Evolutionary conservation across 2,329 filamentous ascomycete genomes (phyloP).

Genomic region (Paracamarosporium sp.): DNA sequence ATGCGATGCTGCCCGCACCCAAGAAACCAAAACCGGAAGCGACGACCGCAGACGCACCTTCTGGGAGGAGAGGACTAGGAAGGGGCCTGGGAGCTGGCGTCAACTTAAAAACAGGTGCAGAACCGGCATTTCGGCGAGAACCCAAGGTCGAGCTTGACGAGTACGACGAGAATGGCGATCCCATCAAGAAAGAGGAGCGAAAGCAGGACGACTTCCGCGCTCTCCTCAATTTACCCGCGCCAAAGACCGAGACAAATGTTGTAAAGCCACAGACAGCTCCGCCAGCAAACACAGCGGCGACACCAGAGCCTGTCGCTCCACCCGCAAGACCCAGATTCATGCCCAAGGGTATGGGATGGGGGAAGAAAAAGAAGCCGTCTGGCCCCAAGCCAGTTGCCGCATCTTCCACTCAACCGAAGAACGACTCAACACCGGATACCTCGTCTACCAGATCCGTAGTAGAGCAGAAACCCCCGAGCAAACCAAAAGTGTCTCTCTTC

Average conservation of each 20-base stretch:
- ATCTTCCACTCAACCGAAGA: slow-evolving; percentile 1
- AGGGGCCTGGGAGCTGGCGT: slow-evolving; percentile 62
- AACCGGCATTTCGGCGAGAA: slow-evolving; percentile 79
- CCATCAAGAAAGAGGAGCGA: slow-evolving; percentile 33
- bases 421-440: slow-evolving; percentile 14
- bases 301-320: slow-evolving; percentile 65
- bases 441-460: slow-evolving; percentile 10
- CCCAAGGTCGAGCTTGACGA: slow-evolving; percentile 46
- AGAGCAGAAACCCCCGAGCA: slow-evolving; percentile 42
- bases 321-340: slow-evolving; percentile 84
- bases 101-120: slow-evolving; percentile 81
- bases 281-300: background rate
- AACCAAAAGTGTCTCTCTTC: slow-evolving; percentile 74
- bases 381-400: slow-evolving; percentile 13
- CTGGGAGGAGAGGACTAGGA: slow-evolving; percentile 42
- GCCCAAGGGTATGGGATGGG: slow-evolving; percentile 83
- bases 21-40: slow-evolving; percentile 60
- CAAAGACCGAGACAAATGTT: slow-evolving; percentile 37
- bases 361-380: slow-evolving; percentile 60
- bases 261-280: slow-evolving; percentile 21
- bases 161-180: slow-evolving; percentile 46
- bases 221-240: slow-evolving; percentile 41
- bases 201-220: slow-evolving; percentile 40
- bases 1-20: slow-evolving; percentile 83
- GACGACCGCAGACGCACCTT: slow-evolving; percentile 30